Evolutionary conservation across 495 filamentous ascomycete species (phyloP).

Genomic region (Peziza echinospora): DNA sequence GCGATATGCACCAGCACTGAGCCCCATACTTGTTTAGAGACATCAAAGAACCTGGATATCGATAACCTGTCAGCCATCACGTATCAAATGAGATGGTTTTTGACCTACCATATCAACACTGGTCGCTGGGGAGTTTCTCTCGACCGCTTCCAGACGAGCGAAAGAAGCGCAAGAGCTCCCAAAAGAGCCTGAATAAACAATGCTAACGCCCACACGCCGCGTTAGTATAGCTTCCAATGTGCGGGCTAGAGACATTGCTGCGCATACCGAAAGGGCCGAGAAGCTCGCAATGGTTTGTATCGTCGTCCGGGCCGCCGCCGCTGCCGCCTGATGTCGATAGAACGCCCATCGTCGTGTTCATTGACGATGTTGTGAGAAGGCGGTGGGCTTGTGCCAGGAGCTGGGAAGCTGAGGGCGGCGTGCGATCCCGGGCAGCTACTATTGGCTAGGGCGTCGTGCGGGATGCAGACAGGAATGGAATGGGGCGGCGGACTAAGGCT

Average conservation of each 20-base stretch:
- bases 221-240: background rate
- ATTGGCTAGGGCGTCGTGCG: too few species aligned
- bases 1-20: slow-evolving; percentile 72
- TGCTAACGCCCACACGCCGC: slow-evolving; percentile 24
- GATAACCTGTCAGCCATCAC: background rate
- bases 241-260: background rate
- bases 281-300: slow-evolving; percentile 14
- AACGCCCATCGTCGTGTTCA: background rate
- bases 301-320: slow-evolving; percentile 9
- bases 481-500: too few species aligned
- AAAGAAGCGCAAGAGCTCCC: slow-evolving; percentile 60
- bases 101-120: slow-evolving; percentile 56
- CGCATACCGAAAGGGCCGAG: slow-evolving; percentile 18
- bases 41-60: slow-evolving; percentile 54
- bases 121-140: slow-evolving; percentile 79
- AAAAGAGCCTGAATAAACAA: slow-evolving; percentile 73
- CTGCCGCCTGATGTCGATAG: too few species aligned
- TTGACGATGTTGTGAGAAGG: too few species aligned
- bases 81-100: background rate
- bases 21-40: slow-evolving; percentile 91
- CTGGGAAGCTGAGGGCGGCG: too few species aligned
- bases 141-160: slow-evolving; percentile 83
- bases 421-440: too few species aligned
- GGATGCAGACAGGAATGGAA: too few species aligned
- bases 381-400: too few species aligned